These are phyloP conservation scores for Blastocrithidia nonstop DNA, from an alignment of 208 protist genomes.

Conservation along the genomic window DNA sequence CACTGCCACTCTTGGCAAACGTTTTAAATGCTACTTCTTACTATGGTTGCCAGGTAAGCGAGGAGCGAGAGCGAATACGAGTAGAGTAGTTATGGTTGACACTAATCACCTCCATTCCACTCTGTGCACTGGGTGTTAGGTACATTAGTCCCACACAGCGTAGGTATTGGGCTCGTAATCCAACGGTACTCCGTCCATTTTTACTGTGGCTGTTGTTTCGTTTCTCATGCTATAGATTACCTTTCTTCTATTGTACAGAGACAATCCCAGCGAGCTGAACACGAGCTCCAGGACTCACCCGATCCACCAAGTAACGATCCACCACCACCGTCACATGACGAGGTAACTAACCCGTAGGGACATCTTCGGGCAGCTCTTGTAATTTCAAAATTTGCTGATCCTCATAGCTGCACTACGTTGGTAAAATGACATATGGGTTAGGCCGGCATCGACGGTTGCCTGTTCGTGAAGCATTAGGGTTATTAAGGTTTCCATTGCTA, in stretches of 20 bases:
- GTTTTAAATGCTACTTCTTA: conserved; percentile 84
- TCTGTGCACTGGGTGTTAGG: conserved; percentile 17
- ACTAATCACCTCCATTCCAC: conserved; percentile 31
- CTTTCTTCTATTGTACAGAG: conserved; percentile 70
- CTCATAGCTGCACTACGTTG: conserved; percentile 87
- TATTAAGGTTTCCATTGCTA: conserved; percentile 6
- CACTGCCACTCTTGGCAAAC: conserved; percentile 56
- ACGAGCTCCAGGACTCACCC: conserved; percentile 91
- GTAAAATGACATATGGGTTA: conserved; percentile 87
- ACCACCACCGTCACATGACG: conserved; percentile 74
- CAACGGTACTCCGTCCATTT: conserved; percentile 28
- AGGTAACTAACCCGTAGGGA: conserved; percentile 89
- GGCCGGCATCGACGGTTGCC: conserved; percentile 45
- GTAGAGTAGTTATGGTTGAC: conserved; percentile 85
- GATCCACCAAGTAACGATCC: conserved; percentile 87
- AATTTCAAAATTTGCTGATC: conserved; percentile 89
- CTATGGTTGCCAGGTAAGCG: conserved; percentile 69
- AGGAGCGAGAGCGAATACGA: conserved; percentile 58
- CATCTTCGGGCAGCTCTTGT: conserved; percentile 91
- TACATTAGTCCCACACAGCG: conserved; percentile 81
- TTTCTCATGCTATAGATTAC: conserved; percentile 19
- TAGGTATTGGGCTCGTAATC: conserved; percentile 83
- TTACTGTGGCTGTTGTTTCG: conserved; percentile 11
- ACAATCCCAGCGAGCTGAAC: conserved; percentile 89
- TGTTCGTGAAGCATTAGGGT: too few relatives aligned